Evolutionary conservation across 805 yeast genomes (phyloP), one percentile per base, ranked within the genome.

Genomic region (Candida anglica): DNA sequence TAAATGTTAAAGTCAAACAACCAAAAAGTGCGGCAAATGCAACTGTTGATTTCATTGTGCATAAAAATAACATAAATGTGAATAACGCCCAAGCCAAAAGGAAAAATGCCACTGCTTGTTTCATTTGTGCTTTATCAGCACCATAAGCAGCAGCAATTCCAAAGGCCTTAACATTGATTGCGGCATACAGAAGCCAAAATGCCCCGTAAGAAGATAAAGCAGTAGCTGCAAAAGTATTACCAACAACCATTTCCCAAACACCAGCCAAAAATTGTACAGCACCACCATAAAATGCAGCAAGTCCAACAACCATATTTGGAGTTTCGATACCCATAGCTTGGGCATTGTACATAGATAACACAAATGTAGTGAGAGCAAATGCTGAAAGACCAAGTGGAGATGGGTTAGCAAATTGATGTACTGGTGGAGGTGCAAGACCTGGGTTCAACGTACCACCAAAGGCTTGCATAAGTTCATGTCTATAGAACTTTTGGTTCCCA

Each of bases 191-290:
- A 19, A 59, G 46, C 69, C 69, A 63, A 41, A 63, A 63, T 3
- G 59, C 58, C 7, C 69, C 69, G 44, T 67, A 80, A 3, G 81
- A 73, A 28, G 74, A 52, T 31, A 81, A 64, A 2, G 85, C 84
- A n/a, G 79, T 71, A 40, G 75, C 83, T 63, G 81, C 86, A 62
- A 81, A 81, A 18, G 82, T 74, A 57, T 81, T 80, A 32, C 77
- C 83, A 27, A 73, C 52, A 8, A 75, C 73, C 44, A 79, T 60
- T 57, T 79, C 85, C 83, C 83, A 79, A 59, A 77, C 65, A 27
- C 86, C 86, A 15, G 85, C 84, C 17, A 74, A 55, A 19, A 79
- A 48, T 58, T 80, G 86, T 25, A 70, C 66, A 2, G 67, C 48
- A 15, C 86, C 86, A 37, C 86, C 87, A 42, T 80, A 80, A 49